Conservation (phyloP, 2,329 filamentous ascomycete species). For the Fusarium nisikadoi region DNA sequence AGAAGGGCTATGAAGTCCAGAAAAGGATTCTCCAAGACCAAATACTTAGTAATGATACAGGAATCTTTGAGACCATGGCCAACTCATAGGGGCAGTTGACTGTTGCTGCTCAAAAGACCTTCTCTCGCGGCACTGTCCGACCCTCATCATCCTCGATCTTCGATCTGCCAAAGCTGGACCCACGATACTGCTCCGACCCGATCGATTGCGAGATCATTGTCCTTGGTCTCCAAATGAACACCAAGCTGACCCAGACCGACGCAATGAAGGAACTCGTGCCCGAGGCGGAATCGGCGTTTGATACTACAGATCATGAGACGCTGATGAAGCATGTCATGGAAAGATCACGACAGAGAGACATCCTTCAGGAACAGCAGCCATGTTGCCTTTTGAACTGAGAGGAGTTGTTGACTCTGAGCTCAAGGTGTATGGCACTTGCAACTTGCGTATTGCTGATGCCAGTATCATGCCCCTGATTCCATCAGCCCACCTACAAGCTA, state of each 20-base stretch:
- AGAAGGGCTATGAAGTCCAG: constrained; percentile 12
- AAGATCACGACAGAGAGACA: constrained; percentile 12
- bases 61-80: constrained; percentile 24
- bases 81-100: constrained; percentile 17
- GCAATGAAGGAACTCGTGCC: constrained; percentile 19
- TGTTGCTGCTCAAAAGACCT: constrained; percentile 26
- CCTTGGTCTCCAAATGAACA: constrained; percentile 23
- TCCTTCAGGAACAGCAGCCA: constrained; percentile 12
- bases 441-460: constrained; percentile 42
- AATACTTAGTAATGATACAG: constrained; percentile 6
- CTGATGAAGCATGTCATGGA: constrained; percentile 1
- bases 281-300: background rate
- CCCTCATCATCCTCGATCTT: constrained; percentile 6
- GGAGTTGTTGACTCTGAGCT: constrained; percentile 42
- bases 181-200: constrained; percentile 22
- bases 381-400: constrained; percentile 17
- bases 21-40: constrained; percentile 9
- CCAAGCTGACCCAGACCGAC: constrained; percentile 8
- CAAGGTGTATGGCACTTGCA: constrained; percentile 41
- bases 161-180: constrained; percentile 8
- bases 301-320: background rate
- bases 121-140: constrained; percentile 11
- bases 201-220: constrained; percentile 26
- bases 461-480: constrained; percentile 42
- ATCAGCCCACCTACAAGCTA: constrained; percentile 45